phyloP scores from a whole-genome alignment of 2,329 filamentous ascomycete species.

The Monosporascus sp. region DNA sequence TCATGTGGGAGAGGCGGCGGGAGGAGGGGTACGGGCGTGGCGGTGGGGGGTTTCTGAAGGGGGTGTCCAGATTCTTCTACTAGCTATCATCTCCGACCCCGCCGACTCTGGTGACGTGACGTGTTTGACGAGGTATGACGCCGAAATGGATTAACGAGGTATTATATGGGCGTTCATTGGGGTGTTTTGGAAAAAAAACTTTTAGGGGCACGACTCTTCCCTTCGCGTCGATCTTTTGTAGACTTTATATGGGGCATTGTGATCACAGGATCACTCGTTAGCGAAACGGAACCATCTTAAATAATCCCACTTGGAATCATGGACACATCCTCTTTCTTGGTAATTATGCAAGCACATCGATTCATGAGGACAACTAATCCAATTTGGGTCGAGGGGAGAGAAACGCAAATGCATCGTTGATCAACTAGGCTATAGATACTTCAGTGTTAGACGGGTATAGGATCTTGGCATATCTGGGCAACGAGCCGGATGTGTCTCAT shows the following conservation, averaged over 20 bases:
- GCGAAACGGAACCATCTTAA: too few relatives aligned
- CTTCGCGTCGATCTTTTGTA: too few relatives aligned
- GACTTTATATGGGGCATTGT: too few relatives aligned
- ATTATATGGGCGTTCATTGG: neutral
- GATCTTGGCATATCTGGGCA: conserved; percentile 6
- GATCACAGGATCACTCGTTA: too few relatives aligned
- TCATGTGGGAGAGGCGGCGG: conserved; percentile 34
- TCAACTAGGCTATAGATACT: conserved; percentile 12
- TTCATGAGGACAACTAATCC: too few relatives aligned
- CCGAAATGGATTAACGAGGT: neutral
- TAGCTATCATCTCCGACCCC: conserved; percentile 12
- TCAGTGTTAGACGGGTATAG: conserved; percentile 13
- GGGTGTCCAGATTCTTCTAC: conserved; percentile 39
- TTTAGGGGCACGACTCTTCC: too few relatives aligned
- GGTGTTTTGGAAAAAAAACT: too few relatives aligned
- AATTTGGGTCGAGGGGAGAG: neutral
- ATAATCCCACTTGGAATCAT: too few relatives aligned
- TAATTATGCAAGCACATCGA: too few relatives aligned
- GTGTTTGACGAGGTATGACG: too few relatives aligned
- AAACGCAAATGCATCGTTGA: conserved; percentile 8
- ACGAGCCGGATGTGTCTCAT: conserved; percentile 11
- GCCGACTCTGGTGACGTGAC: too few relatives aligned
- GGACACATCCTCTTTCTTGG: too few relatives aligned
- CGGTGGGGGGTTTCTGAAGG: conserved; percentile 28
- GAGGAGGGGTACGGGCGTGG: conserved; percentile 29